Percentiles rank a stretch among this genome's conserved stretches.
phyloP scores from a whole-genome alignment of 2,329 filamentous ascomycete species.

The Blastomyces emzantsi region DNA sequence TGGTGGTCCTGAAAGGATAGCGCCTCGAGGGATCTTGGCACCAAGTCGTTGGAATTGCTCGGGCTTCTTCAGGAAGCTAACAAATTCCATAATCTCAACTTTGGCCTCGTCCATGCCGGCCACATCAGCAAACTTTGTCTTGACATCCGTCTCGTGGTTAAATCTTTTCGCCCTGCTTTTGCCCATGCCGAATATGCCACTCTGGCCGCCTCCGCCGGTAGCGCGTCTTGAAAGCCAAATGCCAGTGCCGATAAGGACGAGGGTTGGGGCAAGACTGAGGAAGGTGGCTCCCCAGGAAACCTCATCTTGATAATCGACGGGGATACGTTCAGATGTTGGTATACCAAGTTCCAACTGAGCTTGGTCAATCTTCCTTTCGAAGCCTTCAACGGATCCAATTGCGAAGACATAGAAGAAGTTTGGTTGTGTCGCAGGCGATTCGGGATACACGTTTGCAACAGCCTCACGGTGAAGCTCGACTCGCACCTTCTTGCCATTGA shows the following conservation, averaged over 20 bases:
- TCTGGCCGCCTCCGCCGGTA: constrained; percentile 54
- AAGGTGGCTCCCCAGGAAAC: constrained; percentile 63
- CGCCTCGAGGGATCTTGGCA: constrained; percentile 94
- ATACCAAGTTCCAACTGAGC: constrained; percentile 84
- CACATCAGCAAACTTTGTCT: constrained; percentile 94
- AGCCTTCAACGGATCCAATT: constrained; percentile 88
- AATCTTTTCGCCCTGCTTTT: constrained; percentile 95
- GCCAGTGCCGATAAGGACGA: constrained; percentile 75
- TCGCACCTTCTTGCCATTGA: constrained; percentile 67
- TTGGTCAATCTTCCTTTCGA: constrained; percentile 79
- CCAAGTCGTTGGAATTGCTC: constrained; percentile 87
- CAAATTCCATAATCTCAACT: constrained; percentile 98
- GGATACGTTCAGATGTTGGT: constrained; percentile 78
- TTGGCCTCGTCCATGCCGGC: constrained; percentile 98
- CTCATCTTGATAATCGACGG: constrained; percentile 76
- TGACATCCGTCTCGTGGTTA: constrained; percentile 93
- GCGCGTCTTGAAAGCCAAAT: constrained; percentile 72
- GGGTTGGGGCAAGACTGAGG: constrained; percentile 74
- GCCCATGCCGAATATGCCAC: constrained; percentile 89
- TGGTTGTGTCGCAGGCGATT: constrained; percentile 58
- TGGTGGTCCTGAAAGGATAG: constrained; percentile 92
- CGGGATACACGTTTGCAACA: constrained; percentile 62
- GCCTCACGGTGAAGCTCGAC: constrained; percentile 73
- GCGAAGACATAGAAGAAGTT: constrained; percentile 86
- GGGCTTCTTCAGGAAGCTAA: constrained; percentile 91